Percentiles rank a stretch among this genome's conserved stretches.
phyloP scores from a whole-genome alignment of 2,329 filamentous ascomycete species.

The Talaromyces amestolkiae region DNA sequence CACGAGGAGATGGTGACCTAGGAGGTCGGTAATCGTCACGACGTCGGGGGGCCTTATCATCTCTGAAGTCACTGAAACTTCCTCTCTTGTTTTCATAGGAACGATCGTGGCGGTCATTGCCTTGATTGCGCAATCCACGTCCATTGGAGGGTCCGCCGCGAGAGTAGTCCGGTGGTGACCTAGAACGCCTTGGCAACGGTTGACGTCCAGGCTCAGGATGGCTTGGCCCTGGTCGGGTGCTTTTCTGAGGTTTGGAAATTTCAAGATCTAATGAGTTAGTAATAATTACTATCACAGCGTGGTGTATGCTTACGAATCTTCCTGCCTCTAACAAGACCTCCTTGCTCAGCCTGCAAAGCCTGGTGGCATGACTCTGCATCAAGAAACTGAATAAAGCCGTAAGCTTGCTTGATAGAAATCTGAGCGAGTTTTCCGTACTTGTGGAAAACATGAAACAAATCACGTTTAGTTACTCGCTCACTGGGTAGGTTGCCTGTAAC shows the following conservation, averaged over 20 bases:
- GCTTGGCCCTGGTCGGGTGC: constrained; percentile 57
- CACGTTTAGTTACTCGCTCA: constrained; percentile 87
- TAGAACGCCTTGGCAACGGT: constrained; percentile 53
- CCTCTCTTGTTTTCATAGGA: constrained; percentile 34
- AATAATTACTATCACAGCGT: background rate
- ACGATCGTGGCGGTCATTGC: constrained; percentile 47
- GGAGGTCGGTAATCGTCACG: constrained; percentile 66
- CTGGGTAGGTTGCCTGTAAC: constrained; percentile 78
- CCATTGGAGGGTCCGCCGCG: constrained; percentile 37
- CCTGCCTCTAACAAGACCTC: constrained; percentile 76
- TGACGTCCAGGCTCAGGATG: constrained; percentile 38
- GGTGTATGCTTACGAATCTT: constrained; percentile 73
- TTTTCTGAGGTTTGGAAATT: constrained; percentile 83
- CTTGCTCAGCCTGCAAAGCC: constrained; percentile 76
- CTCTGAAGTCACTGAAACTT: constrained; percentile 50
- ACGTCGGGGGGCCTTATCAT: constrained; percentile 46
- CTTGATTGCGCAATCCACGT: constrained; percentile 30
- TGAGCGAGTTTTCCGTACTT: constrained; percentile 83
- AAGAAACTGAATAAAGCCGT: constrained; percentile 94
- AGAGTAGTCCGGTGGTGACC: constrained; percentile 60
- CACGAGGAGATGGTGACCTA: constrained; percentile 59
- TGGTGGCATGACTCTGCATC: constrained; percentile 69
- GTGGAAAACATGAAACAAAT: constrained; percentile 89
- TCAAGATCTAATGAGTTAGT: constrained; percentile 66
- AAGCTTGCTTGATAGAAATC: constrained; percentile 93